These are phyloP conservation scores for Colletotrichum brevisporum DNA, from an alignment of 2,329 filamentous ascomycete species.

Conservation along the genomic window DNA sequence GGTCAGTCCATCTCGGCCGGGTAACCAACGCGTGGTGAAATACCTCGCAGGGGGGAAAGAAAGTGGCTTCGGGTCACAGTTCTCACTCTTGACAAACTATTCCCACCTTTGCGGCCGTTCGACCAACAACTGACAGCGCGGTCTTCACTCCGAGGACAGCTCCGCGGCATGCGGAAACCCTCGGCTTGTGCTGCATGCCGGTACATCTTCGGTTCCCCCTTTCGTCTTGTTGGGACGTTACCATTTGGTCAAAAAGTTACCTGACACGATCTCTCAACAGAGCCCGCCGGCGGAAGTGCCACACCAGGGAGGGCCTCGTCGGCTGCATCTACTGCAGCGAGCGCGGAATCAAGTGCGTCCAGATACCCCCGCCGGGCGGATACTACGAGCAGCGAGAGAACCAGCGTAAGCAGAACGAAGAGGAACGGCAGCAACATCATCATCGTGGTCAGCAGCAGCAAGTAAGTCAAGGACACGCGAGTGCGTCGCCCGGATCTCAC, in stretches of 20 bases:
- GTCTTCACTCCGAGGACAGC: constrained; percentile 29
- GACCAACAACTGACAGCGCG: constrained; percentile 1
- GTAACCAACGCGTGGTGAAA: constrained; percentile 32
- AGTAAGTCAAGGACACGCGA: constrained; percentile 11
- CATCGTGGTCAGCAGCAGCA: neutral
- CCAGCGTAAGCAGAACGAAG: constrained; percentile 24
- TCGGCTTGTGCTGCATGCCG: constrained; percentile 42
- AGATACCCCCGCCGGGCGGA: constrained; percentile 46
- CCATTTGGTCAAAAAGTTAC: neutral
- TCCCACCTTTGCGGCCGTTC: neutral
- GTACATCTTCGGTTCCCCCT: constrained; percentile 32
- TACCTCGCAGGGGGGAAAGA: neutral
- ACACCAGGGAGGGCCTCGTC: constrained; percentile 50
- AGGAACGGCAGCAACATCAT: constrained; percentile 3
- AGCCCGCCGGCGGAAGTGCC: constrained; percentile 40
- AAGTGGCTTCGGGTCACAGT: neutral
- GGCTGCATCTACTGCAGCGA: constrained; percentile 67
- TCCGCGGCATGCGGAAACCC: constrained; percentile 41
- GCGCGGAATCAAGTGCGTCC: constrained; percentile 63
- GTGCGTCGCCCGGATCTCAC: constrained; percentile 23
- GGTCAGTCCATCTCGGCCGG: constrained; percentile 22
- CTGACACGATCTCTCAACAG: constrained; percentile 32
- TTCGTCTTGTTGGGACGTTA: constrained; percentile 2
- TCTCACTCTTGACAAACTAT: constrained; percentile 1
- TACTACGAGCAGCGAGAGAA: constrained; percentile 41